A percentile compares a stretch with the other conserved stretches of the same genome.
phyloP scores from a whole-genome alignment of 257 asterid genomes.

The Nicotiana undulata region DNA sequence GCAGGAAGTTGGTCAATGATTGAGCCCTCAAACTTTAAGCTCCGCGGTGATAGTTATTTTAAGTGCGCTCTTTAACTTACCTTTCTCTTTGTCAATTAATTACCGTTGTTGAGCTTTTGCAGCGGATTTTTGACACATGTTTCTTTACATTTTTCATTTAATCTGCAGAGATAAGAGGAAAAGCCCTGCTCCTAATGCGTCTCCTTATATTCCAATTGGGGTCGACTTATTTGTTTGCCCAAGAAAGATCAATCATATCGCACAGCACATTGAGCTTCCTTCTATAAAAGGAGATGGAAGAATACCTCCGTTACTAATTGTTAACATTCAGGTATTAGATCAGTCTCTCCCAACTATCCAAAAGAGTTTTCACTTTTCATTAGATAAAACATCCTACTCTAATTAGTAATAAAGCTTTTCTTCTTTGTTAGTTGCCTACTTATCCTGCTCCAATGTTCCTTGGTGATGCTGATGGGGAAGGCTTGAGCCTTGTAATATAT shows the following conservation, averaged over 20 bases:
- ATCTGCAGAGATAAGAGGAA: constrained; percentile 70
- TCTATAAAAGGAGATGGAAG: constrained; percentile 36
- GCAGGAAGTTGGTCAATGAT: constrained; percentile 66
- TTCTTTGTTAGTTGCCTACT: constrained; percentile 49
- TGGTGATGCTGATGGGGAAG: constrained; percentile 72
- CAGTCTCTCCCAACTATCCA: neutral
- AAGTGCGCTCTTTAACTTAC: constrained; percentile 33
- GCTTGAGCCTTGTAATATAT: constrained; percentile 67
- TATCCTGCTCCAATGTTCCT: constrained; percentile 67
- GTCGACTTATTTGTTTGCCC: constrained; percentile 57
- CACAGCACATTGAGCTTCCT: constrained; percentile 67
- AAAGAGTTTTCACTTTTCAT: neutral
- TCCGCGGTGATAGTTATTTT: constrained; percentile 69
- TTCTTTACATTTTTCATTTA: neutral
- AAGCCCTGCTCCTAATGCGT: constrained; percentile 41
- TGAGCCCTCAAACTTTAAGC: constrained; percentile 65
- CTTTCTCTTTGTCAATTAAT: neutral
- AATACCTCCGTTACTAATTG: constrained; percentile 48
- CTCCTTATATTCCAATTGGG: constrained; percentile 64
- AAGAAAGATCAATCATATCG: constrained; percentile 62
- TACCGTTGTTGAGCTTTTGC: neutral
- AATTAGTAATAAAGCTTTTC: neutral
- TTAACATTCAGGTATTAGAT: constrained; percentile 59
- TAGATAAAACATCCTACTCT: neutral
- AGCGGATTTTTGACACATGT: neutral